Conservation (phyloP, 495 filamentous ascomycete species). For the Podospora comata region DNA sequence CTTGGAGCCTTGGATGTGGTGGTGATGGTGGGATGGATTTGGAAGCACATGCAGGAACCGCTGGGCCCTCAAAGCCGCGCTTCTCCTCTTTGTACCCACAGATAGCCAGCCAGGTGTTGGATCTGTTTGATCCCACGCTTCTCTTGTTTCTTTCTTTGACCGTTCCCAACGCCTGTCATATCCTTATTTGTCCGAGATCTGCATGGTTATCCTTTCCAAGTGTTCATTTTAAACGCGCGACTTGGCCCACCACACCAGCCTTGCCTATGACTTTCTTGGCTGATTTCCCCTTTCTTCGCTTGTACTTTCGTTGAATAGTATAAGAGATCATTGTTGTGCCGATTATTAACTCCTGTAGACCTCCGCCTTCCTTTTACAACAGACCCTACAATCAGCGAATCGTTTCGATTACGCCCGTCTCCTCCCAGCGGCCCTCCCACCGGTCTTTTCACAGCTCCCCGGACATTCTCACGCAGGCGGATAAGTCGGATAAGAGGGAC, state of each 20-base stretch:
- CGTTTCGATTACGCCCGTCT: constrained; percentile 19
- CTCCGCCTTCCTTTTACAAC: constrained; percentile 24
- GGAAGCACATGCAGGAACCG: constrained; percentile 10
- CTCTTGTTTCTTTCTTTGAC: not conserved
- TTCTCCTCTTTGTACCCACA: not conserved
- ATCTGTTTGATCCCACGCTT: not conserved
- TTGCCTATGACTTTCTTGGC: constrained; percentile 8
- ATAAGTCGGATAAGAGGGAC: not conserved
- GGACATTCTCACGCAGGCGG: not conserved
- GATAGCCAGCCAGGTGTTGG: not conserved
- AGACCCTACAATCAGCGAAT: constrained; percentile 20
- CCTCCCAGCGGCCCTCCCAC: constrained; percentile 5
- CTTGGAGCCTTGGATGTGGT: not conserved
- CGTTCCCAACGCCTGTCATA: not conserved
- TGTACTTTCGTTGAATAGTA: not conserved
- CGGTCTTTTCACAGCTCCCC: constrained; percentile 10
- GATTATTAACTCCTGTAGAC: constrained; percentile 13
- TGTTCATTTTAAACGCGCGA: constrained; percentile 21
- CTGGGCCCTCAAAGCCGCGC: not conserved
- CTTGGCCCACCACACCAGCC: constrained; percentile 18
- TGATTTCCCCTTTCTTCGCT: constrained; percentile 7
- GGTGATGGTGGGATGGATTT: not conserved
- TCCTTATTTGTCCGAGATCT: constrained; percentile 17
- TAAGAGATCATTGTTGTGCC: not conserved
- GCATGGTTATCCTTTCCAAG: constrained; percentile 12